phyloP scores from a whole-genome alignment of 78 protist genomes.

The Dictyostelium intermedium region DNA sequence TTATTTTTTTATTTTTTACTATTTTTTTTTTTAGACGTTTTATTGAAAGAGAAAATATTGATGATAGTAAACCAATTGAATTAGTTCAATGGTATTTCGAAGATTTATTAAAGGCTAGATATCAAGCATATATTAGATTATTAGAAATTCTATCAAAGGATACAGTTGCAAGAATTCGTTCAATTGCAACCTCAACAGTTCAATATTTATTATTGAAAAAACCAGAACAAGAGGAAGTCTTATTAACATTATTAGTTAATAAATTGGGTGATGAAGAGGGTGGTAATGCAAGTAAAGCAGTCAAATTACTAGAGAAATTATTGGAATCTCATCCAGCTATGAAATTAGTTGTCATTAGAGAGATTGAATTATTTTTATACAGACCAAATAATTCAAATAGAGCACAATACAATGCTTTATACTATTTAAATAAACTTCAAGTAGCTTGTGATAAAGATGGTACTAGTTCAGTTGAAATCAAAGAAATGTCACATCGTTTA shows the following conservation, averaged over 20 bases:
- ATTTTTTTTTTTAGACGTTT: slow-evolving; percentile 20
- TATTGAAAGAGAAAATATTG: not conserved
- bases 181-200: slow-evolving; percentile 1
- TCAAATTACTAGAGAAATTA: slow-evolving; percentile 30
- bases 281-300: slow-evolving; percentile 44
- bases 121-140: slow-evolving; percentile 20
- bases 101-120: slow-evolving; percentile 61
- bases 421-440: slow-evolving; percentile 8
- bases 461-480: not conserved
- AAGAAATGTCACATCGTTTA: not conserved
- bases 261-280: slow-evolving; percentile 83
- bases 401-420: slow-evolving; percentile 71
- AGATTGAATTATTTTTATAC: slow-evolving; percentile 76
- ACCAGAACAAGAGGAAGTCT: slow-evolving; percentile 82
- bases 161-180: slow-evolving; percentile 9
- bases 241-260: slow-evolving; percentile 72
- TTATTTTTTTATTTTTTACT: not conserved
- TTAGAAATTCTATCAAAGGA: slow-evolving; percentile 23
- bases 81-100: slow-evolving; percentile 80
- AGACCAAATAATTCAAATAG: slow-evolving; percentile 42
- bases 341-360: slow-evolving; percentile 64
- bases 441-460: slow-evolving; percentile 16
- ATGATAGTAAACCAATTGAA: not conserved
- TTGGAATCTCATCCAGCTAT: slow-evolving; percentile 79
- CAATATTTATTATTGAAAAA: slow-evolving; percentile 30